Percentiles rank a stretch among this genome's conserved stretches.
phyloP scores from a whole-genome alignment of 75 land plant species.

The Picea glauca region DNA sequence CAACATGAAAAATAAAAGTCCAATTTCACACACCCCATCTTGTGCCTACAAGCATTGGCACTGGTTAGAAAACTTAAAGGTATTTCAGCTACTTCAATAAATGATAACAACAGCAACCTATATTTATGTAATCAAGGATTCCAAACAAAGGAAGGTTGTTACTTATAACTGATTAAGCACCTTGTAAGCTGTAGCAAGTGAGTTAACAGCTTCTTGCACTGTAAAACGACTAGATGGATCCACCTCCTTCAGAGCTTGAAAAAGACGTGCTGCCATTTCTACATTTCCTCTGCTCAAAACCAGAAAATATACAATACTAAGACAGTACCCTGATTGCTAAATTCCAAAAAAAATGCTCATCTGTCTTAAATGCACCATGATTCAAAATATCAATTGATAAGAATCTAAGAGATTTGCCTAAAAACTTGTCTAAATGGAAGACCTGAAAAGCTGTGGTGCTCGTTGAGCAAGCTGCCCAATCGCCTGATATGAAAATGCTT shows the following conservation, averaged over 20 bases:
- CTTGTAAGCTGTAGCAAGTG: constrained; percentile 90
- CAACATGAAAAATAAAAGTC: too few relatives aligned
- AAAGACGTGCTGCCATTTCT: constrained; percentile 83
- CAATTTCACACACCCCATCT: too few relatives aligned
- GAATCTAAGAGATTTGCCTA: not conserved
- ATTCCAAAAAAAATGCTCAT: not conserved
- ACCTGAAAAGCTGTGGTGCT: constrained; percentile 88
- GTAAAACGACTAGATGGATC: constrained; percentile 52
- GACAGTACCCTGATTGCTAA: not conserved
- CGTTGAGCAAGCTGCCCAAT: constrained; percentile 93
- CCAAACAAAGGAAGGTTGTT: not conserved
- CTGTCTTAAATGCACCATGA: not conserved
- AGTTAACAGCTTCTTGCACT: constrained; percentile 80
- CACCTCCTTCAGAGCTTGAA: constrained; percentile 83
- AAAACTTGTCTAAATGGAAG: not conserved
- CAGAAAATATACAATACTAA: not conserved
- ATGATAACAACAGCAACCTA: too few relatives aligned
- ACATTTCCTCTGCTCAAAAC: constrained; percentile 49
- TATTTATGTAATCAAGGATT: too few relatives aligned
- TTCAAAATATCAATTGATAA: constrained; percentile 1
- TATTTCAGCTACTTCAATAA: too few relatives aligned
- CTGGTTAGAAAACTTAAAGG: too few relatives aligned
- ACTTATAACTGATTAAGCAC: constrained; percentile 19
- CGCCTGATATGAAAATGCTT: constrained; percentile 84
- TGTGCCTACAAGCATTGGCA: too few relatives aligned